Conservation (phyloP, 2,329 filamentous ascomycete genomes). For the Fusarium pseudonygamai region DNA sequence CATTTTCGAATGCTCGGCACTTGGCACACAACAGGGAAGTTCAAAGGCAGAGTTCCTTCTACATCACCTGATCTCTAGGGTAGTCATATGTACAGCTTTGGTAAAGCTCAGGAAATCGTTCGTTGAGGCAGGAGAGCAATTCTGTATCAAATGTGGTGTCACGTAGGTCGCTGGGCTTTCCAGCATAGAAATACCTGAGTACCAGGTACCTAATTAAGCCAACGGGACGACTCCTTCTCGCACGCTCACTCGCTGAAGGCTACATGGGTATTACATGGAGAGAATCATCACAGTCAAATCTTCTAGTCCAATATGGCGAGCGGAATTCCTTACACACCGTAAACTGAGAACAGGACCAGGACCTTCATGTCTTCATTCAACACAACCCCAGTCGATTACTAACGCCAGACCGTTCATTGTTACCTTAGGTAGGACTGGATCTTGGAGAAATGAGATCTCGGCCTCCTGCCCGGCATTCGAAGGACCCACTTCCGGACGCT, state of each 20-base stretch:
- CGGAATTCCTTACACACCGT: background rate
- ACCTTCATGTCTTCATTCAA: background rate
- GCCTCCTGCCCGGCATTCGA: slow-evolving; percentile 20
- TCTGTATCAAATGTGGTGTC: background rate
- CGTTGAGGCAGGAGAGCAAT: background rate
- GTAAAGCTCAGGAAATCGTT: background rate
- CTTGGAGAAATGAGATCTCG: slow-evolving; percentile 19
- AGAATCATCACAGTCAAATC: background rate
- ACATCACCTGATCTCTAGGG: background rate
- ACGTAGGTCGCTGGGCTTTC: background rate
- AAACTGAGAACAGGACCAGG: background rate
- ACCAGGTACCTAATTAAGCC: background rate
- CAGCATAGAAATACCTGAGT: background rate
- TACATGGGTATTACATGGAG: background rate
- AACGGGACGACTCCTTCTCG: background rate
- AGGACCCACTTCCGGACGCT: slow-evolving; percentile 8
- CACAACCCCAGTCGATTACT: background rate
- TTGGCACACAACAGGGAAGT: background rate
- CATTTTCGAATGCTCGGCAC: background rate
- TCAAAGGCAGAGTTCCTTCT: background rate
- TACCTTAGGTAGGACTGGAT: slow-evolving; percentile 3
- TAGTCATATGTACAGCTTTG: background rate
- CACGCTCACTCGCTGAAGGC: background rate
- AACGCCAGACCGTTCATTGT: background rate
- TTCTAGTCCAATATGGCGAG: background rate